Base-by-base conservation (phyloP, 192 early-diverging fungal genomes). In the Allomyces macrogynus region DNA sequence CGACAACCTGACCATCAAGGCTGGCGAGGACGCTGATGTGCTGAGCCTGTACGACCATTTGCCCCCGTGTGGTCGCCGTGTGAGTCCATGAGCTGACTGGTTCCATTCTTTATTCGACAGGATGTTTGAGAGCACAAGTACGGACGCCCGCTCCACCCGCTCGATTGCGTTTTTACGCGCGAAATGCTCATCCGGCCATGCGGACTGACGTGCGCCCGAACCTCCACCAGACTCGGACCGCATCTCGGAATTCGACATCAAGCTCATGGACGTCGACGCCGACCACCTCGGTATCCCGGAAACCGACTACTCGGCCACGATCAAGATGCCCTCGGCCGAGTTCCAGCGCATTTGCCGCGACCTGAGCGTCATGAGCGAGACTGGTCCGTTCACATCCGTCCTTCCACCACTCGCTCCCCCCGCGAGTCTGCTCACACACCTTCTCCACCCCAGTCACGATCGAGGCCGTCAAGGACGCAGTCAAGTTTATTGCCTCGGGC, bases 241-340 rank as follows among this genome's bases (percentile, higher is more conserved):
- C 44, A 76, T 87, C 64, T 86, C 82, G 62, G 92, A 99, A 73
- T 99, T 90, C 75, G 89, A 95, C 65, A 78, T 99, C 61, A 99
- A 97, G 81, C 82, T 99, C 54, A 96, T 99, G 92, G 91, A 95
- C 72, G 95, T 99, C 72, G 95, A 99, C 74, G 81, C 81, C 54
- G 95, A 99, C 65, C 88, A 93, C 72, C 80, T 97, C 62, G 90
- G 89, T 67, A 95, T 96, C 65, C 93, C 93, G 60, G 95, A 99
- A 11, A 90, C 89, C 18, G 81, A 83, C 40, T 99, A 97, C 74
- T 92, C 97, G 69, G 87, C 87, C 12, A 85, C 84, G 27, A 85
- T 97, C 14, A 80, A 78, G 57, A 91, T 99, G 90, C 85, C 88
- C 65, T 84, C 90, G 16, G 71, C 76, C 64, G 91, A 94, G 76